These are phyloP conservation scores for Mycocentrospora acerina DNA, from an alignment of 2,329 filamentous ascomycete species.

Conservation along the genomic window DNA sequence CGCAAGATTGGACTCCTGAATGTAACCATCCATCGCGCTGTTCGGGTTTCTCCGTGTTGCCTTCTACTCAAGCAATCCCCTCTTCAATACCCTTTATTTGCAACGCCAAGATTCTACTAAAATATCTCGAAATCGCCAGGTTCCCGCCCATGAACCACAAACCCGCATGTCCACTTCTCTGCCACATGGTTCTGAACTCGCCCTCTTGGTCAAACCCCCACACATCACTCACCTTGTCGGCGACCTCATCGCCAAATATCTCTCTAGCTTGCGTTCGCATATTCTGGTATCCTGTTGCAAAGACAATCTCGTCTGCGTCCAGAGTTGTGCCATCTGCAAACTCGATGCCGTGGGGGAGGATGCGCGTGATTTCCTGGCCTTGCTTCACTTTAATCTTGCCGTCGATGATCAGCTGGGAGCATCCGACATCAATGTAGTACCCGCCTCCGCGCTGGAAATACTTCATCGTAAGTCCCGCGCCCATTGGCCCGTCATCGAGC, in stretches of 20 bases:
- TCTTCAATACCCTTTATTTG: conserved; percentile 48
- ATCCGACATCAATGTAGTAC: conserved; percentile 53
- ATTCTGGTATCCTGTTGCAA: conserved; percentile 51
- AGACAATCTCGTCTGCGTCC: conserved; percentile 50
- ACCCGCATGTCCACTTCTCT: conserved; percentile 35
- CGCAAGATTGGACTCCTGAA: no score
- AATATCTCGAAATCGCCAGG: conserved; percentile 50
- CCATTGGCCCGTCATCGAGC: conserved; percentile 35
- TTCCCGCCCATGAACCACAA: conserved; percentile 52
- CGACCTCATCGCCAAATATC: conserved; percentile 46
- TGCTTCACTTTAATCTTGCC: conserved; percentile 51
- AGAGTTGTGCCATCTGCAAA: conserved; percentile 48
- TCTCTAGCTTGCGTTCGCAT: conserved; percentile 42
- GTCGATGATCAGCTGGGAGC: conserved; percentile 44
- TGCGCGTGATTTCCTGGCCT: conserved; percentile 37
- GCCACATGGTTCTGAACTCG: conserved; percentile 49
- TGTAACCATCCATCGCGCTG: no score
- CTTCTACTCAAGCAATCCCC: no score
- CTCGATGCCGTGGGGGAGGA: conserved; percentile 44
- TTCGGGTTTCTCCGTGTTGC: no score
- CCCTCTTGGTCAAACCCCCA: conserved; percentile 52
- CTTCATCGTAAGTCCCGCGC: conserved; percentile 38
- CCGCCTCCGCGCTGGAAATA: conserved; percentile 49
- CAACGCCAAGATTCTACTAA: conserved; percentile 48
- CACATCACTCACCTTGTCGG: conserved; percentile 46